Evolutionary conservation across 2,329 filamentous ascomycete species (phyloP), one percentile per base, ranked within the genome.

Genomic region (Bertia moriformis): DNA sequence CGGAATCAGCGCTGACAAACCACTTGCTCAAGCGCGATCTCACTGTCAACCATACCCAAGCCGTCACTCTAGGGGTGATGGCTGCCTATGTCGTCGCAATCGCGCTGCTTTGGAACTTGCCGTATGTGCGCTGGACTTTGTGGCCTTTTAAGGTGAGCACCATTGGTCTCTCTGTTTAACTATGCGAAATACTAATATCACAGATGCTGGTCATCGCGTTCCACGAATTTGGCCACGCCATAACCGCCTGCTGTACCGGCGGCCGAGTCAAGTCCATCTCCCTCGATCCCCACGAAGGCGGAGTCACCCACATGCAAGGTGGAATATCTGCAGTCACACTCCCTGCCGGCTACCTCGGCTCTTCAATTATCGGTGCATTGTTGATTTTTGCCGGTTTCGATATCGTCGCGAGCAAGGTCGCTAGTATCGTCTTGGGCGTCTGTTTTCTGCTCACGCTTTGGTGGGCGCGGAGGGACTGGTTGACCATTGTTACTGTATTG

Each of bases 141-240:
- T 88, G 82, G 82, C 83, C 83, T 3, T 87, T 88, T 63, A 88
- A 88, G 62, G 78, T 82, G n/a, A n/a, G 53, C 46, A 53, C 43
- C 14, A 20, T 32, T 19, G 3, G 14, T n/a, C 3, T 15, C 19
- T 38, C 22, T 35, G 15, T 10, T 32, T 19, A 15, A 33, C 30
- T 4, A 3, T 29, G 36, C 18, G 4, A 24, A 30, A 19, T 4
- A 35, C 24, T 44, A 40, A 42, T 24, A n/a, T 19, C 4, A 18
- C 42, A 82, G 77, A 86, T 87, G 82, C 69, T 88, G 15, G 80
- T 84, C 39, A 87, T 88, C 45, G 83, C 83, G 27, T 88, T 87
- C 56, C 83, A 88, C 59, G 83, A 88, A 49, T 70, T 87, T 51
- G 74, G 79, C 12, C 83, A 88, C 57, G 83, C 83, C 38, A 71